These are phyloP conservation scores for Globisporangium canariense DNA, from an alignment of 352 stramenopile species.

Conservation along the genomic window DNA sequence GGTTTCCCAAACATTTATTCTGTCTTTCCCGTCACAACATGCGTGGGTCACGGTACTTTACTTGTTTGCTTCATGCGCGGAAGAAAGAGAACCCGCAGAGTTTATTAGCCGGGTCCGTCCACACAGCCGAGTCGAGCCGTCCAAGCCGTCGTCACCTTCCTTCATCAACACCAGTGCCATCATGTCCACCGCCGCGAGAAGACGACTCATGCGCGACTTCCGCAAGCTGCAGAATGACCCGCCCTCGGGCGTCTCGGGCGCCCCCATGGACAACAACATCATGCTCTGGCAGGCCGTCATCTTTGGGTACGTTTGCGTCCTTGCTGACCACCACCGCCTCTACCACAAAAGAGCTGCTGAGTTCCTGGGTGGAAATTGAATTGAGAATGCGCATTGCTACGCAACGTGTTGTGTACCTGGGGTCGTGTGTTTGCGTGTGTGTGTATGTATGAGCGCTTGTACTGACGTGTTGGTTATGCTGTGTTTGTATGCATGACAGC, in stretches of 20 bases:
- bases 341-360: not conserved
- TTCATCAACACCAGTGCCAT: conserved; percentile 9
- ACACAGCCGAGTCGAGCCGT: conserved; percentile 10
- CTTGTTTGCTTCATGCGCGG: not conserved
- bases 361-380: not conserved
- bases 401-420: not conserved
- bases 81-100: conserved; percentile 8
- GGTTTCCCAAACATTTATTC: not conserved
- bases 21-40: not conserved
- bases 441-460: not conserved
- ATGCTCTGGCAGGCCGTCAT: conserved; percentile 95
- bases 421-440: not conserved
- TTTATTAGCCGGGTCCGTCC: conserved; percentile 3
- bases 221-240: conserved; percentile 98
- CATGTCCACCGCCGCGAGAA: conserved; percentile 94
- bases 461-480: conserved; percentile 4
- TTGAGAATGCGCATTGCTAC: not conserved
- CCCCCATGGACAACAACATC: conserved; percentile 99
- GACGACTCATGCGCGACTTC: conserved; percentile 97
- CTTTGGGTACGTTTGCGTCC: conserved; percentile 72
- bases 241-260: conserved; percentile 94
- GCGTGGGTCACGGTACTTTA: not conserved
- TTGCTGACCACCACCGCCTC: not conserved
- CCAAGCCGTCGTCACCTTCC: not conserved
- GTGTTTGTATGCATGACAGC: conserved; percentile 54